Base-by-base conservation (phyloP, 2,329 filamentous ascomycete genomes). In the Teratosphaeria zuluensis region DNA sequence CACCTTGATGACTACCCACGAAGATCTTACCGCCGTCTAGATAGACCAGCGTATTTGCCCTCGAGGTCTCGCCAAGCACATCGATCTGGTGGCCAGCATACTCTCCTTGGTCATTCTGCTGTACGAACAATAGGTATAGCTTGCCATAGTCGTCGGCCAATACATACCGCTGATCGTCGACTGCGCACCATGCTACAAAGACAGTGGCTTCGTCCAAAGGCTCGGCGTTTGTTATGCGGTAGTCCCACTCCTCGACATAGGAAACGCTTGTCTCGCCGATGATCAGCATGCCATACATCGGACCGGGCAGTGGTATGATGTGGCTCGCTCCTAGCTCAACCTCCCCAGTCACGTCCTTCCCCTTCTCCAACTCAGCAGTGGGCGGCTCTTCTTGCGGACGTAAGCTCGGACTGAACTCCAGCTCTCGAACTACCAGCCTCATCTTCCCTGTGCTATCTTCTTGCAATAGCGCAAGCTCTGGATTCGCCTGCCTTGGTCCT, bases 61-160 rank as follows among this genome's bases (percentile, higher is more conserved):
- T 83, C 14, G 91, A 90, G 0, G 88, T 92, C 61, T 79, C 69
- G 3, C 84, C 84, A 21, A 95, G 80, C 24, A 80, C 76, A 55
- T 84, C 81, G 21, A 96, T 78, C 57, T 85, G 82, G 80, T 95
- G 88, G 24, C 83, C 83, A 14, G 82, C 83, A 0, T 96, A 89
- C 16, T 85, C 82, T 5, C 84, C 81, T 3, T 83, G 79, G 9
- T 80, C 77, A 54, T 81, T 79, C 1, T 90, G 80, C 14, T 88
- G 74, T 12, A 99, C 83, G 70, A 90, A 90, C 42, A 99, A 77
- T n/a, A 96, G 77, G 69, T 92, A 91, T 28, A 99, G 74, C 55
- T 82, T 83, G 16, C 94, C 92, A 69, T 94, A 96, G 66, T 96
- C 91, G 70, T 99, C 94, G 1, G 88, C 91, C 2, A 99, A 76